Evolutionary conservation across 139 green algal genomes (phyloP), one percentile per base, ranked within the genome.

Genomic region (Tetratostichococcus sp.): DNA sequence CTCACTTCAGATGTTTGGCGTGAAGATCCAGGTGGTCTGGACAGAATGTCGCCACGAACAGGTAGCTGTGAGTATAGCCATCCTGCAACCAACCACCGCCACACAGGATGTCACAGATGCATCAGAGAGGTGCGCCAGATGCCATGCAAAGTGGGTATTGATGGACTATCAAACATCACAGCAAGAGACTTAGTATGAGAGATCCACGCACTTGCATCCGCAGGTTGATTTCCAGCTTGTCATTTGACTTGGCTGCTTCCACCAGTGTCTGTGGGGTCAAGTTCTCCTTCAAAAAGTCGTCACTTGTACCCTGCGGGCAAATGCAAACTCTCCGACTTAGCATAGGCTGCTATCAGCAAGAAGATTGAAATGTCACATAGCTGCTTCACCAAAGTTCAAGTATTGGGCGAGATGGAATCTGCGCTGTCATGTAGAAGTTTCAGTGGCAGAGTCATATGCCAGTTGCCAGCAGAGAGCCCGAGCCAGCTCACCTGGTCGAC

Each of bases 1-100:
- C n/a, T n/a, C n/a, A n/a, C 69, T 77, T 75, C 23, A 96, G 81
- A 22, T 82, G 71, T 59, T 93, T 92, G 2, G 94, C 94, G 76
- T 97, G 91, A 78, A 89, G 90, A 11, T 81, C 78, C 11, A 99
- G 70, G 79, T 99, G 96, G 4, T 98, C 94, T 0, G 89, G 86
- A 0, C 98, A 87, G 73, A 99, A 99, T 8, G 89, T 93, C 0
- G 86, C 79, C 33, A 99, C 98, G 83, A 97, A 97, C 67, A 91
- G 97, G 67, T 92, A 92, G 2, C 76, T 91, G 79, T 99, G 96
- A 80, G 99, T 92, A 73, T 97, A 98, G 0, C 92, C 93, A 0
- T 93, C 87, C 79, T 94, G 89, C 79, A 62, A 11, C 8, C 22
- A 66, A 4, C n/a, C n/a, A n/a, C n/a, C n/a, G n/a, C n/a, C n/a